Percentiles rank a stretch among this genome's conserved stretches.
Evolutionary conservation across 495 filamentous ascomycete genomes (phyloP).

Genomic region (Penicillium canariense): DNA sequence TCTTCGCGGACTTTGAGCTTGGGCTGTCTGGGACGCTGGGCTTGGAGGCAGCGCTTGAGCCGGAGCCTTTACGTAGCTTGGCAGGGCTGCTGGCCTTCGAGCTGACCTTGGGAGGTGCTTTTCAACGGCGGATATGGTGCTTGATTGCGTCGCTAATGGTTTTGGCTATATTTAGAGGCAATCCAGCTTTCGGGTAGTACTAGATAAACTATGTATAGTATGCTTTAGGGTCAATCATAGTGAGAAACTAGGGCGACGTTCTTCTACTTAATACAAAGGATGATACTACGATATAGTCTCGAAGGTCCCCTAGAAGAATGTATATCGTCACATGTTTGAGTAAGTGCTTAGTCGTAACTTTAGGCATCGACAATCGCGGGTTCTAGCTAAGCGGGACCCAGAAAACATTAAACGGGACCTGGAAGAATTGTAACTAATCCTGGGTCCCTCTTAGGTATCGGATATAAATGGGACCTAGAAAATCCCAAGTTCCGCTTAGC

Average conservation of each 20-base stretch:
- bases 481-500: no score
- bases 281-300: not conserved
- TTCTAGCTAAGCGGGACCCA: no score
- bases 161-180: not conserved
- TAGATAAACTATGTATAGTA: not conserved
- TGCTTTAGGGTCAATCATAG: not conserved
- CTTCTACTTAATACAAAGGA: not conserved
- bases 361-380: no score
- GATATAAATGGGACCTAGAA: no score
- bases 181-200: not conserved
- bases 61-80: slow-evolving; percentile 49
- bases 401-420: no score
- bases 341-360: no score
- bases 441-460: no score
- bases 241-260: slow-evolving; percentile 1
- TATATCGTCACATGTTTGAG: no score
- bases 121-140: slow-evolving; percentile 22
- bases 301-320: no score
- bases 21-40: slow-evolving; percentile 24
- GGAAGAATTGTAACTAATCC: no score
- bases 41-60: slow-evolving; percentile 36
- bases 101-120: slow-evolving; percentile 26
- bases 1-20: slow-evolving; percentile 26
- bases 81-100: slow-evolving; percentile 42
- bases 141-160: not conserved